phyloP scores from a whole-genome alignment of 495 filamentous ascomycete species.

The Penicillium desertorum region DNA sequence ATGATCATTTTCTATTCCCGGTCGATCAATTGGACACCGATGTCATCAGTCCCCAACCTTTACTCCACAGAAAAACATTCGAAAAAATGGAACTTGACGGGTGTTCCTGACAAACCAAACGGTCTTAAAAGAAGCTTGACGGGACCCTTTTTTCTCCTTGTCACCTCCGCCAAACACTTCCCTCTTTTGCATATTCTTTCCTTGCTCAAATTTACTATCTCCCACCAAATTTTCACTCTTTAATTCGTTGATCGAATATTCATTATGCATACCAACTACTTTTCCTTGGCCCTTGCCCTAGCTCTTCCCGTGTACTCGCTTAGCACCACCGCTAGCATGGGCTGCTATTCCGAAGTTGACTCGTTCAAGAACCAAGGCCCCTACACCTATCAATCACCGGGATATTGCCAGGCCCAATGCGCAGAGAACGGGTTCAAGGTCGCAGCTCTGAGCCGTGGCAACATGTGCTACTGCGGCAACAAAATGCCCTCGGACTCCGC shows the following conservation, averaged over 20 bases:
- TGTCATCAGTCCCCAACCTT: constrained; percentile 5
- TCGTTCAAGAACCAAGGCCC: constrained; percentile 23
- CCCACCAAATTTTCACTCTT: neutral
- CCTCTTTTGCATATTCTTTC: constrained; percentile 8
- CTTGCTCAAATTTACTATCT: neutral
- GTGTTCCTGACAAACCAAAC: constrained; percentile 4
- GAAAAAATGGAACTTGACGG: constrained; percentile 10
- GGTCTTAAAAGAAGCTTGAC: constrained; percentile 9
- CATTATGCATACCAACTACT: constrained; percentile 19
- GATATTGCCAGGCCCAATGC: constrained; percentile 37
- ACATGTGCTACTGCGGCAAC: constrained; percentile 40
- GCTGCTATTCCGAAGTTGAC: constrained; percentile 38
- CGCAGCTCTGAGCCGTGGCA: constrained; percentile 33
- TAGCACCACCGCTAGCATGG: constrained; percentile 17
- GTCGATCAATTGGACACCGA: constrained; percentile 3
- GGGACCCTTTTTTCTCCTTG: neutral
- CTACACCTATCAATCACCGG: constrained; percentile 32
- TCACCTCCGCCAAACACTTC: neutral
- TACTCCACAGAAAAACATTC: constrained; percentile 13
- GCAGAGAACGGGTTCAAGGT: constrained; percentile 25
- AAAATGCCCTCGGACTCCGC: constrained; percentile 27
- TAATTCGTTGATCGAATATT: constrained; percentile 12
- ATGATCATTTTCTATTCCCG: constrained; percentile 6
- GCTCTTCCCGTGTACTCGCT: constrained; percentile 22
- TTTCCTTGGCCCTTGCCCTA: constrained; percentile 32